Conservation (phyloP, 2,329 filamentous ascomycete genomes). For the Colletotrichum magnum region DNA sequence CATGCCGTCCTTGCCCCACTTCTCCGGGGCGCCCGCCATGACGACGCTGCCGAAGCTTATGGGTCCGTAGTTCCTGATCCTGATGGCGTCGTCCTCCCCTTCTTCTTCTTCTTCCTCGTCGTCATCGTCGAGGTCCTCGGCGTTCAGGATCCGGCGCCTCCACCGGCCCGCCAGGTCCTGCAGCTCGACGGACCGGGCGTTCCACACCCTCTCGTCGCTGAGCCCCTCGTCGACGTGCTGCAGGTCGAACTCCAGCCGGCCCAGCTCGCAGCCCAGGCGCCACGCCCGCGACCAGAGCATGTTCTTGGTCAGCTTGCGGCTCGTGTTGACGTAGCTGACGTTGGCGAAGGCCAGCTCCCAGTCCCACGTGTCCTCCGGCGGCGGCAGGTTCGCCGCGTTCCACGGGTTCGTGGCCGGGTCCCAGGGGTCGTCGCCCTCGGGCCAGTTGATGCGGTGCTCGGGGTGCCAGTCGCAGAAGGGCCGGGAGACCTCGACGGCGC, state of each 20-base stretch:
- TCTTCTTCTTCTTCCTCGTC: not conserved
- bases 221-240: constrained; percentile 27
- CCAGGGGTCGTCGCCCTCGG: constrained; percentile 37
- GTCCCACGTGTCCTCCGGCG: constrained; percentile 9
- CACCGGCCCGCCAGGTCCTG: constrained; percentile 38
- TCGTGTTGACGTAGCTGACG: constrained; percentile 42
- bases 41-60: constrained; percentile 49
- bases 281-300: constrained; percentile 54
- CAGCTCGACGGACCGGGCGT: constrained; percentile 39
- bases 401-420: constrained; percentile 1
- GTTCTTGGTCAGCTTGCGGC: constrained; percentile 39
- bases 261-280: constrained; percentile 55
- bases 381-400: constrained; percentile 24
- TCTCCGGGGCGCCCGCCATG: constrained; percentile 48
- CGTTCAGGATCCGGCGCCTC: constrained; percentile 8
- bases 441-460: constrained; percentile 49
- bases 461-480: constrained; percentile 48
- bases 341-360: constrained; percentile 44
- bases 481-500: constrained; percentile 46
- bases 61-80: constrained; percentile 15
- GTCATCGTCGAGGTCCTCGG: not conserved
- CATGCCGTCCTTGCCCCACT: constrained; percentile 26
- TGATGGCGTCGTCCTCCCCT: not conserved
- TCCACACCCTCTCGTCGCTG: constrained; percentile 27
- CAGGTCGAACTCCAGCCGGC: constrained; percentile 33